A percentile compares a stretch with the other conserved stretches of the same genome.
phyloP scores from a whole-genome alignment of 768 basidiomycete genomes.

The Leccinum imitatum region DNA sequence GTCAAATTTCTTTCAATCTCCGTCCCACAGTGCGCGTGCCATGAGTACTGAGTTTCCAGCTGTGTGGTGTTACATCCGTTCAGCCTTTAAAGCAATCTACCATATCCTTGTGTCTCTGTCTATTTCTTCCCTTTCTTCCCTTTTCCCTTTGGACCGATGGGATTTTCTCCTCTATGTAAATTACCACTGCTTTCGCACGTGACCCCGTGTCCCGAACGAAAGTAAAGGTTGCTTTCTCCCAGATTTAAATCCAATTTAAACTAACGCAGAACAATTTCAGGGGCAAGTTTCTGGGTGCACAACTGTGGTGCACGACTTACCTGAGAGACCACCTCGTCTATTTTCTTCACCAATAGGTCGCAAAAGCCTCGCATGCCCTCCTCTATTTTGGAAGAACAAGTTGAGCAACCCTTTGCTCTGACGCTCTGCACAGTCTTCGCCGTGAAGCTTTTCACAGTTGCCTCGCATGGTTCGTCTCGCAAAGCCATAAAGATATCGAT shows the following conservation, averaged over 20 bases:
- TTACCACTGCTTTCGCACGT: no score
- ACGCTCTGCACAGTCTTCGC: conserved; percentile 1
- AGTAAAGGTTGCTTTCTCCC: background rate
- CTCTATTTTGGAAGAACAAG: conserved; percentile 1
- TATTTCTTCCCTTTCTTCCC: no score
- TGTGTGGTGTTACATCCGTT: no score
- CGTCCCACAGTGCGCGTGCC: no score
- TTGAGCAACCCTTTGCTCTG: background rate
- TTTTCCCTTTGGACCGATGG: no score
- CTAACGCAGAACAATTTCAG: background rate
- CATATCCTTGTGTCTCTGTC: no score
- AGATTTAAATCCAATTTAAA: background rate
- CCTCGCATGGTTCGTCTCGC: conserved; percentile 20
- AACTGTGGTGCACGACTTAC: background rate
- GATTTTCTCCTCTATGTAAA: no score
- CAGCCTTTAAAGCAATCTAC: no score
- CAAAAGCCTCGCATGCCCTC: conserved; percentile 19
- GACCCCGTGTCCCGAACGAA: no score
- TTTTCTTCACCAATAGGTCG: conserved; percentile 7
- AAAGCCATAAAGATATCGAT: conserved; percentile 6
- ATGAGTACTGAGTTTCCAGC: no score
- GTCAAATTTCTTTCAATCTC: no score
- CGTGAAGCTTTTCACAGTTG: conserved; percentile 1
- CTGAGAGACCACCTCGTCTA: background rate
- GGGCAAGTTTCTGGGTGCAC: background rate